Base-by-base conservation (phyloP, 2,329 filamentous ascomycete species). In the Botrytis pseudocinerea region DNA sequence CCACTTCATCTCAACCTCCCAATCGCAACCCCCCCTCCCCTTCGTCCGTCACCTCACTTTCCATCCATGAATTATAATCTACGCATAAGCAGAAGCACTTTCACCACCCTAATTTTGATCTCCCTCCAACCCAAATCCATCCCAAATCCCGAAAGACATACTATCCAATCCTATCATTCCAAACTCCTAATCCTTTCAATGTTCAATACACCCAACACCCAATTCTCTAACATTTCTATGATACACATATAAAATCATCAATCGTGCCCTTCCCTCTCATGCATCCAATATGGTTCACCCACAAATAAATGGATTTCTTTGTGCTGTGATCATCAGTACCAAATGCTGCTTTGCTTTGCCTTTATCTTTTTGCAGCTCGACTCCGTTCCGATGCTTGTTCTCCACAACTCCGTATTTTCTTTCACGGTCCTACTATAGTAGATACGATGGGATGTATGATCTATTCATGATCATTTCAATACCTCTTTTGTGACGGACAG, bases 181-280 rank as follows among this genome's bases (percentile, higher is more conserved):
- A 57, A 61, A 61, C 16, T 42, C 28, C 54, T 28, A 40, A 25
- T 42, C 28, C 51, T 57, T 28, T 57, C n/a, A 28, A 57, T 57
- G n/a, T 57, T 18, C 20, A 42, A 69, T 60, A 20, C 51, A 10
- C n/a, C 66, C 66, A 59, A 57, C 40, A 42, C 38, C 48, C n/a
- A 44, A 44, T 14, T 44, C 28, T 40, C 22, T 32, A 35, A 69
- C 66, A 25, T 69, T 35, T 61, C n/a, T 61, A 59, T 59, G 35
- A 61, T 69, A 69, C 40, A 69, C 48, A 46, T 61, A n/a, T 46
- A 42, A 42, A 61, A 61, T 69, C 66, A 69, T 66, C 64, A 66
- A 54, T 66, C 64, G 46, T 66, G 14, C 25, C 25, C 14, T 25
- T 40, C 46, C 46, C 12, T 38, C 22, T 48, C 51, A 35, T 66